Conservation (phyloP, 2,329 filamentous ascomycete genomes). For the Domatiomyces globalis region DNA sequence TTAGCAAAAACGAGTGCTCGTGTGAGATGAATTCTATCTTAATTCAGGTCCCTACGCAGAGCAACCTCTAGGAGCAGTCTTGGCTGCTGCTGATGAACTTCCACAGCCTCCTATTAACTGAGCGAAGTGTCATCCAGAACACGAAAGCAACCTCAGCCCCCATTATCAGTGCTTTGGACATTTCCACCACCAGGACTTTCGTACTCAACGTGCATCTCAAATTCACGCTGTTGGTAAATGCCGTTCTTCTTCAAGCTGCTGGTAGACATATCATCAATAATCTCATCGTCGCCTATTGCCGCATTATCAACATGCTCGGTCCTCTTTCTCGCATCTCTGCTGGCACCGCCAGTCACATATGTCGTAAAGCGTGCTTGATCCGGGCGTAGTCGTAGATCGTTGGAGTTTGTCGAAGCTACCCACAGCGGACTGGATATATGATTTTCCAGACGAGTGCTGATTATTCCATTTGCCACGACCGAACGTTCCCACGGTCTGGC, state of each 20-base stretch:
- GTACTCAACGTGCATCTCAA: constrained; percentile 2
- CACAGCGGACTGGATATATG: neutral
- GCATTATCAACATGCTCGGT: neutral
- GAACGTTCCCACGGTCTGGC: neutral
- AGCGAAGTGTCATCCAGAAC: too few species aligned
- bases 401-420: neutral
- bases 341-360: neutral
- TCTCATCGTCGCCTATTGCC: neutral
- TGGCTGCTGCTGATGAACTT: too few species aligned
- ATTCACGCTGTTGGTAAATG: constrained; percentile 1
- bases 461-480: neutral
- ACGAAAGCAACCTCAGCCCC: too few species aligned
- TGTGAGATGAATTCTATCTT: too few species aligned
- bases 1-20: too few species aligned
- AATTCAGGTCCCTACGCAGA: too few species aligned
- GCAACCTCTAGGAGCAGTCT: too few species aligned
- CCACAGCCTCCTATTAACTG: too few species aligned
- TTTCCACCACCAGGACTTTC: neutral
- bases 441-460: neutral
- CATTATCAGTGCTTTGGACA: neutral
- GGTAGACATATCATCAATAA: constrained; percentile 1
- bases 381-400: neutral
- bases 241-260: constrained; percentile 2
- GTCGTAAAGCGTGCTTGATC: neutral
- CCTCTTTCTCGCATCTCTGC: neutral